These are phyloP conservation scores for Solanum sejunctum DNA, from an alignment of 257 asterid genomes.

Conservation along the genomic window DNA sequence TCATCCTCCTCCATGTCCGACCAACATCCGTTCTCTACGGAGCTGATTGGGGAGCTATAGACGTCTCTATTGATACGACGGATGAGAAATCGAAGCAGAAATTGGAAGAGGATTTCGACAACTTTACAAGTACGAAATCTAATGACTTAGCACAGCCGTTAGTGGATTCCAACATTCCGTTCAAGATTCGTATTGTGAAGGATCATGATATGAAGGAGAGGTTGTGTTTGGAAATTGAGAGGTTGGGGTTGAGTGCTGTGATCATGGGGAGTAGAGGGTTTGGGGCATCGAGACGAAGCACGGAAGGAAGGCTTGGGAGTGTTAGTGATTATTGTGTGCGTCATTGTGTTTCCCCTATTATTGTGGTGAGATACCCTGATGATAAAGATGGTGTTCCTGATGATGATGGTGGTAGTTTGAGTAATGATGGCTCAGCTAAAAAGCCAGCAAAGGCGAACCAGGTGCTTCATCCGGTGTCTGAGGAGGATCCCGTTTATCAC, in stretches of 20 bases:
- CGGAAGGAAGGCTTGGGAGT: conserved; percentile 72
- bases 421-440: conserved; percentile 13
- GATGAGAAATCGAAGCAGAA: conserved; percentile 58
- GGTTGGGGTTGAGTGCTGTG: conserved; percentile 66
- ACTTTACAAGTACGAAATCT: conserved; percentile 44
- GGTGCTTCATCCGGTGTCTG: neutral
- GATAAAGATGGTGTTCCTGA: conserved; percentile 39
- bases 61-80: conserved; percentile 17
- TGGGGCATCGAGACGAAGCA: conserved; percentile 43
- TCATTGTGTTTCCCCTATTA: conserved; percentile 69
- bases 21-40: conserved; percentile 39
- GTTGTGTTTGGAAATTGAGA: conserved; percentile 74
- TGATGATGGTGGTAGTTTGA: conserved; percentile 7
- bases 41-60: conserved; percentile 66
- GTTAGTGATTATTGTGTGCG: conserved; percentile 74
- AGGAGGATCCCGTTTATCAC: conserved; percentile 43
- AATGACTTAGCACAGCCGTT: conserved; percentile 58
- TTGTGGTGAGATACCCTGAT: conserved; percentile 58
- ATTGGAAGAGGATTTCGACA: conserved; percentile 54
- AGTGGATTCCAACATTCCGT: conserved; percentile 48
- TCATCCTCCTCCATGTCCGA: conserved; percentile 52
- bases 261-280: conserved; percentile 79
- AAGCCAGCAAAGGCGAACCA: conserved; percentile 16
- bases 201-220: conserved; percentile 86
- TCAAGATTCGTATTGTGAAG: conserved; percentile 60